Conservation (phyloP, 2,329 filamentous ascomycete species). For the Penicillium sp. region DNA sequence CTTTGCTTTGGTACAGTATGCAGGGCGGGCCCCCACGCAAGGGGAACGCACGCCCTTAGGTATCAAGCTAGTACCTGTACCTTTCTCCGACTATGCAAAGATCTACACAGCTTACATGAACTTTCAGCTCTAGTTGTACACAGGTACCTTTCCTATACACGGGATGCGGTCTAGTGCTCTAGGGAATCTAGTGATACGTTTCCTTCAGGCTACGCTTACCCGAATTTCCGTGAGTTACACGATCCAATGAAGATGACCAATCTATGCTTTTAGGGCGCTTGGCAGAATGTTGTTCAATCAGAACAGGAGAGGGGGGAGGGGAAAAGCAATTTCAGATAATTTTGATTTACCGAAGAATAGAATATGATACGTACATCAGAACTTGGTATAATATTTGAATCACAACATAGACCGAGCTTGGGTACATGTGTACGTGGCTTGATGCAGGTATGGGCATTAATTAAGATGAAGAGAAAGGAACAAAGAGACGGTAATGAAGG, state of each 20-base stretch:
- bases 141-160: background rate
- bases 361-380: too few relatives aligned
- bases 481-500: background rate
- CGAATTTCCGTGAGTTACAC: background rate
- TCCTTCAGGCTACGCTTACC: background rate
- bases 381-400: background rate
- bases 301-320: background rate
- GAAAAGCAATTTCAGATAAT: background rate
- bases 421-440: background rate
- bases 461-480: background rate
- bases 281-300: background rate
- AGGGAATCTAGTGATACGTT: background rate
- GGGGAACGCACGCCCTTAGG: slow-evolving; percentile 12
- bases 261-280: background rate
- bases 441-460: background rate
- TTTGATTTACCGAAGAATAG: background rate
- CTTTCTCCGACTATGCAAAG: background rate
- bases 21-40: slow-evolving; percentile 25
- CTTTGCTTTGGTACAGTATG: slow-evolving; percentile 27
- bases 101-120: background rate
- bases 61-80: background rate
- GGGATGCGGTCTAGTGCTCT: background rate
- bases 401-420: background rate
- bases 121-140: background rate
- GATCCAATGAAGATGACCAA: background rate